Evolutionary conservation across 1,139 yeast species (phyloP), one percentile per base, ranked within the genome.

Genomic region (Kurtzmaniella quercitrusa): DNA sequence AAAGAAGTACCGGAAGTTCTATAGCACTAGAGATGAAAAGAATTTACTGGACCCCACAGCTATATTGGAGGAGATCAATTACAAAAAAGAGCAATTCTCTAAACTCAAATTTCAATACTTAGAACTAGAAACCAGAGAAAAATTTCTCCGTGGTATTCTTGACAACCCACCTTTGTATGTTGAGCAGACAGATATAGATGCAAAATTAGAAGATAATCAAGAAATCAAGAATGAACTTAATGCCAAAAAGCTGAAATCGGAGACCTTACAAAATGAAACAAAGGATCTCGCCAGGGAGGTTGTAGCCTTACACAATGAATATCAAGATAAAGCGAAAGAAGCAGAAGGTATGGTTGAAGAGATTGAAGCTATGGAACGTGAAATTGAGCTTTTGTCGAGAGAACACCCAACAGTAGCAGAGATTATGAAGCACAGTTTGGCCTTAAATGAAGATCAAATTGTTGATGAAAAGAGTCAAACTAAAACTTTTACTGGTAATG

Each of bases 61-160:
- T 4, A 56, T 69, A 5, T 56, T 60, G 17, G 68, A 65, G 7
- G 74, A 69, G 40, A 54, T 68, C 16, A 52, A 55, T 23, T 54
- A 57, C 43, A 66, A 67, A 43, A 63, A 66, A 44, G 73, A 72
- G 48, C 58, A 70, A 27, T 75, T 76, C 49, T 69, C 74, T 16
- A 69, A 80, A 43, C 62, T 82, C 39, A 81, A 82, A 54, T 79
- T 81, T 48, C 73, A 80, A 40, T 82, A 81, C 55, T 59, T 82
- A 41, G 90, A 83, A 54, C 85, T 82, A 52, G 89, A 82, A 52
- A 75, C 87, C 1, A 72, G 85, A 50, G 85, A 82, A 48, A 73
- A 78, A 60, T 82, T 82, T 55, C 62, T 82, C 38, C 54, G 79
- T 41, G 52, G 49, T 25, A 53, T 57, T n/a, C 47, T 43, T 16